These are phyloP conservation scores for Brassica napus DNA, from an alignment of 345 rosid genomes.

Conservation along the genomic window DNA sequence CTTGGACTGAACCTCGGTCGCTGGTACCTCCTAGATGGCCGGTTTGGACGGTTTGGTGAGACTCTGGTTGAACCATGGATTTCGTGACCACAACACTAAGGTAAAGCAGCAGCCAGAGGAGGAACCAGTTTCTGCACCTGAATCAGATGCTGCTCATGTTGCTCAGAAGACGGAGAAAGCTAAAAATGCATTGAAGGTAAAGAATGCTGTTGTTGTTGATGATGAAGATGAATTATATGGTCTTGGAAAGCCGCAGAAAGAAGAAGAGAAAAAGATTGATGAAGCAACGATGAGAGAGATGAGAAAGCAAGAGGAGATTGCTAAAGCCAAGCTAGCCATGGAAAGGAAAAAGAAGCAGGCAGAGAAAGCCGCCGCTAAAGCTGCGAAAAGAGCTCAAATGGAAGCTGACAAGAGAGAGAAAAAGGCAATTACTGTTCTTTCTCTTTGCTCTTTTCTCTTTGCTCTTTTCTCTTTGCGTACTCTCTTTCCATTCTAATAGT, in stretches of 20 bases:
- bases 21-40: too few species aligned
- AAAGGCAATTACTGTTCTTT: conserved; percentile 45
- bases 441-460: background rate
- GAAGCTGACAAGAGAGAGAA: conserved; percentile 80
- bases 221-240: background rate
- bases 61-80: too few species aligned
- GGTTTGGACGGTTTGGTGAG: too few species aligned
- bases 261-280: conserved; percentile 48
- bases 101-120: conserved; percentile 46
- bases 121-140: conserved; percentile 49
- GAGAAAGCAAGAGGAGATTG: conserved; percentile 55
- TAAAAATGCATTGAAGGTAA: background rate
- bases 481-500: background rate
- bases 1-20: too few species aligned
- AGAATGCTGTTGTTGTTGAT: background rate
- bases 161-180: conserved; percentile 18
- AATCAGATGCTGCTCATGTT: conserved; percentile 37
- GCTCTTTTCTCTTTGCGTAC: conserved; percentile 9
- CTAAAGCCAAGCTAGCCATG: conserved; percentile 75
- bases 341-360: conserved; percentile 96
- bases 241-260: too few species aligned
- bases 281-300: conserved; percentile 74
- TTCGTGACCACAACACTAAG: too few species aligned
- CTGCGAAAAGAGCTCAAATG: conserved; percentile 84
- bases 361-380: conserved; percentile 89